Evolutionary conservation across 495 filamentous ascomycete genomes (phyloP), one percentile per base, ranked within the genome.

Genomic region (Xylaria curta): DNA sequence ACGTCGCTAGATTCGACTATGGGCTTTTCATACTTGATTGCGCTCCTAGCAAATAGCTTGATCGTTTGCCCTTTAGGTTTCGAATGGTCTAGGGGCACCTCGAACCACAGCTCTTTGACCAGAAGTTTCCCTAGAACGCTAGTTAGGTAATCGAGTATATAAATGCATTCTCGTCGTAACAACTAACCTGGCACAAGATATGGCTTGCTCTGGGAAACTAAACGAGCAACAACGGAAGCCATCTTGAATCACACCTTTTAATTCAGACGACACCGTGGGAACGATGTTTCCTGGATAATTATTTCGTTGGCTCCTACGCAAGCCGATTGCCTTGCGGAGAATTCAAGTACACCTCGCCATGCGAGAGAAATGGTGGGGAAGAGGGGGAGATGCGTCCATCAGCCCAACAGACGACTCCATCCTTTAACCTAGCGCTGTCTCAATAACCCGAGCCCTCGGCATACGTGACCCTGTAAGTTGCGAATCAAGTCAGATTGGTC

Each of bases 101-200:
- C 89, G 77, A 97, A 97, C 83, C 93, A 92, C 68, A 94, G 85
- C 78, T 97, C 94, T 2, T 89, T 90, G 58, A 97, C 87, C 56
- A 87, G 87, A 10, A 97, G 82, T 77, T 90, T 92, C 42, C 94
- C 94, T 94, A 59, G 49, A 19, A 38, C 21, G 13, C 61, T 60
- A 40, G 33, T 71, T 65, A 71, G 61, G 21, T 47, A 42, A 46
- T 36, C 31, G 60, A 15, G n/a, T 68, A 62, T 63, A 44, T 69
- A 54, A 33, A 15, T 38, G 64, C 21, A 24, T 63, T 36, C 0
- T 19, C 26, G 21, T n/a, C 19, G 12, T 21, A 44, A 28, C 51
- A 40, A 72, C 74, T 73, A 59, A 80, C 78, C 78, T 73, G 79
- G 79, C 17, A 81, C 77, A 31, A 80, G 74, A 66, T 80, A 77